Conservation (phyloP, 2,329 filamentous ascomycete species). For the Epicoccum nigrum region DNA sequence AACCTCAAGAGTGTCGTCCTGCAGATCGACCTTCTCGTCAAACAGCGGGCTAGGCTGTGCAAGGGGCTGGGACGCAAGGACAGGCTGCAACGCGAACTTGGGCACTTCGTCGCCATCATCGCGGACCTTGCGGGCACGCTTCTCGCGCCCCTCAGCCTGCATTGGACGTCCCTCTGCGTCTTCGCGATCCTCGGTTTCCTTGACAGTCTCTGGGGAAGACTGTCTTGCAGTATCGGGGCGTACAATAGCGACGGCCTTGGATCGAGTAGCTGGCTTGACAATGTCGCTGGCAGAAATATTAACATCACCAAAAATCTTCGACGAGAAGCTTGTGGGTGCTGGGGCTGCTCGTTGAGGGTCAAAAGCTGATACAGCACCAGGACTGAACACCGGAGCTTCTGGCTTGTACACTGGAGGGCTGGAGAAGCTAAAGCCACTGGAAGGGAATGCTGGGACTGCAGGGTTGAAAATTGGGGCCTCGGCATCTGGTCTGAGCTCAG, state of each 20-base stretch:
- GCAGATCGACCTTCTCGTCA: slow-evolving; percentile 26
- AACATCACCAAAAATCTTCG: slow-evolving; percentile 46
- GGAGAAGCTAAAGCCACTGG: slow-evolving; percentile 33
- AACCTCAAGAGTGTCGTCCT: slow-evolving; percentile 36
- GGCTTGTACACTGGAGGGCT: slow-evolving; percentile 53
- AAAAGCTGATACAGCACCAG: slow-evolving; percentile 30
- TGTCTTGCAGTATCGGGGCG: slow-evolving; percentile 58
- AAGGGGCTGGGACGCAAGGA: slow-evolving; percentile 47
- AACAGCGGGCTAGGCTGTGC: slow-evolving; percentile 36
- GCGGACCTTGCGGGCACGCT: slow-evolving; percentile 71
- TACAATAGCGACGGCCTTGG: slow-evolving; percentile 84
- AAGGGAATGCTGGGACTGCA: slow-evolving; percentile 22
- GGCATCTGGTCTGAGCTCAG: slow-evolving; percentile 12
- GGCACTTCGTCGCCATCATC: slow-evolving; percentile 75
- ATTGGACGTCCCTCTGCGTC: slow-evolving; percentile 66
- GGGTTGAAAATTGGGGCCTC: slow-evolving; percentile 23
- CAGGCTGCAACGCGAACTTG: slow-evolving; percentile 66
- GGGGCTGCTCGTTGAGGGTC: slow-evolving; percentile 27
- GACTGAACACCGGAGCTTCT: slow-evolving; percentile 74
- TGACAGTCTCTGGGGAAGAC: slow-evolving; percentile 50
- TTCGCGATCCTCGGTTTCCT: slow-evolving; percentile 53
- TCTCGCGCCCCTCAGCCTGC: slow-evolving; percentile 72
- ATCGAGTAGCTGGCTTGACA: slow-evolving; percentile 70
- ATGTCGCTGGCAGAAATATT: slow-evolving; percentile 67
- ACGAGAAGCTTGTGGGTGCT: slow-evolving; percentile 38